Evolutionary conservation across 164 flowering plant genomes (phyloP).

Genomic region (Umbellularia californica): DNA sequence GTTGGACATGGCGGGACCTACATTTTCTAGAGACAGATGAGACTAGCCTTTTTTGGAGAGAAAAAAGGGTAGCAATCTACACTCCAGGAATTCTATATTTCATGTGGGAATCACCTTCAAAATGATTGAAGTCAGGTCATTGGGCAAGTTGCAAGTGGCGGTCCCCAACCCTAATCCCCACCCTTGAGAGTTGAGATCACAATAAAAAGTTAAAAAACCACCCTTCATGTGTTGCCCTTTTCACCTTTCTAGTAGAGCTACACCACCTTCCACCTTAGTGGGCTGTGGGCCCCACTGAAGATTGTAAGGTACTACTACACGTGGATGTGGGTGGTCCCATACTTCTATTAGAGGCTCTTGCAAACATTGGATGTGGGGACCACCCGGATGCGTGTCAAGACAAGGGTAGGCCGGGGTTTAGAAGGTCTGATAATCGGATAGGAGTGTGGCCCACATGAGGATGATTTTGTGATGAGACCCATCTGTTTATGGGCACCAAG

Average conservation of each 20-base stretch:
- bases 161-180: constrained; percentile 4
- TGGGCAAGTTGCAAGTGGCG: constrained; percentile 16
- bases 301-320: not conserved
- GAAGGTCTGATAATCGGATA: not conserved
- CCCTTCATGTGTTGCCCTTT: constrained; percentile 14
- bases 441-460: not conserved
- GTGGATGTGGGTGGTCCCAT: not conserved
- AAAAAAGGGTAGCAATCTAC: not conserved
- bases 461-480: not conserved
- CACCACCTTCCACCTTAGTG: not conserved
- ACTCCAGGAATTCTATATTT: not conserved
- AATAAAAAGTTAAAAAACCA: too few relatives aligned
- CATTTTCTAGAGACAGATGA: too few relatives aligned
- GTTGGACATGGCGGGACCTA: not conserved
- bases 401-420: not conserved
- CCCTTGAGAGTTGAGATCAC: not conserved
- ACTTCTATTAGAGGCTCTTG: not conserved
- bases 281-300: not conserved
- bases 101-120: constrained; percentile 15
- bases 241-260: constrained; percentile 10
- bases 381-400: not conserved
- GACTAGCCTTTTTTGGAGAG: not conserved
- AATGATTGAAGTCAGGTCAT: constrained; percentile 10
- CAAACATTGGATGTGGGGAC: not conserved
- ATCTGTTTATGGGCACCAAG: not conserved